Evolutionary conservation across 495 filamentous ascomycete species (phyloP).

Genomic region (Aspergillus bridgeri): DNA sequence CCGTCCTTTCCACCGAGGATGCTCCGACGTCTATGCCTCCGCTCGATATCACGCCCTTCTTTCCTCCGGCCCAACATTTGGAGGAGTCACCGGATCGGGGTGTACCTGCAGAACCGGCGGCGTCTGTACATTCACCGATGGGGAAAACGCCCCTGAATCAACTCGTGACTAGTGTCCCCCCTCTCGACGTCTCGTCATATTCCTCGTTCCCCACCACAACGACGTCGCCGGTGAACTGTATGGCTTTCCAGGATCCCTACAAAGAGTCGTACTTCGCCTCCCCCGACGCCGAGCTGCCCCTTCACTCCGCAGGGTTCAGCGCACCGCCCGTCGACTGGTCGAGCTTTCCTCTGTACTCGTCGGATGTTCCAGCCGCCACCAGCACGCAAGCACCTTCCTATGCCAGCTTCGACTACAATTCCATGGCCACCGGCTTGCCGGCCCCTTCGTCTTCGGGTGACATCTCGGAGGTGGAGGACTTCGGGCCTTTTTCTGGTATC

Average conservation of each 20-base stretch:
- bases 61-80: conserved; percentile 44
- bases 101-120: conserved; percentile 11
- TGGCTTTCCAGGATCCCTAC: conserved; percentile 44
- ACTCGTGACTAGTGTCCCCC: conserved; percentile 37
- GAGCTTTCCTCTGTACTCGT: conserved; percentile 59
- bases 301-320: conserved; percentile 62
- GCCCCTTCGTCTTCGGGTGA: conserved; percentile 72
- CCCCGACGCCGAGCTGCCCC: conserved; percentile 61
- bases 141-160: conserved; percentile 36
- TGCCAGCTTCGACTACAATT: conserved; percentile 62
- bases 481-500: conserved; percentile 37
- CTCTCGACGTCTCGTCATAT: conserved; percentile 38
- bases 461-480: conserved; percentile 71
- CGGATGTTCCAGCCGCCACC: conserved; percentile 55
- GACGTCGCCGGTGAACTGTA: conserved; percentile 38
- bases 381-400: conserved; percentile 71
- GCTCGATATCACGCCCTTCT: conserved; percentile 60
- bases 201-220: conserved; percentile 34
- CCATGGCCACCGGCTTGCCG: conserved; percentile 44
- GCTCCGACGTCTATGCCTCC: conserved; percentile 61
- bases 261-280: conserved; percentile 42
- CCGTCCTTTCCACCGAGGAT: conserved; percentile 53
- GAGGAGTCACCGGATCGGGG: conserved; percentile 21
- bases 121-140: conserved; percentile 27
- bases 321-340: conserved; percentile 71